These are phyloP conservation scores for Candida ficus DNA, from an alignment of 805 yeast genomes.

Conservation along the genomic window DNA sequence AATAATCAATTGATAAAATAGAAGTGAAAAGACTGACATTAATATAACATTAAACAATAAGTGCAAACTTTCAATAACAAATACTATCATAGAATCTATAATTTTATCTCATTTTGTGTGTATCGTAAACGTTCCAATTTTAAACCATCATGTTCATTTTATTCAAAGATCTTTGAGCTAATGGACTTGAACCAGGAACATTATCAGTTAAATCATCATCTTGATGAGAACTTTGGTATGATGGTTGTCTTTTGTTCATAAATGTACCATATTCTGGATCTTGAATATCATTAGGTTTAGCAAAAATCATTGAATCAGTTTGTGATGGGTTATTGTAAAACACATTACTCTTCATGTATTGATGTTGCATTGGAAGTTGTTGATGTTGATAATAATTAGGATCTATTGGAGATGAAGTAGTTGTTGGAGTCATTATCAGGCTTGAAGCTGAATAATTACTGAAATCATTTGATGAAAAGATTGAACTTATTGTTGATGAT, in stretches of 20 bases:
- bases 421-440: conserved; percentile 8
- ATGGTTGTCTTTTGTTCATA: conserved; percentile 5
- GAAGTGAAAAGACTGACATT: background rate
- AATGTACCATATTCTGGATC: conserved; percentile 5
- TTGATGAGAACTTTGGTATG: background rate
- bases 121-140: background rate
- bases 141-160: conserved; percentile 10
- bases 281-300: conserved; percentile 4
- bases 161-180: conserved; percentile 11
- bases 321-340: conserved; percentile 2
- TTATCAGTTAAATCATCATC: background rate
- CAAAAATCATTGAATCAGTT: background rate
- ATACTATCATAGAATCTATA: background rate
- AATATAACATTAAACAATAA: background rate
- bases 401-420: conserved; percentile 9
- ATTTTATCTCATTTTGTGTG: background rate
- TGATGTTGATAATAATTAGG: conserved; percentile 6
- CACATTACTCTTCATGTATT: conserved; percentile 1
- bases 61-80: background rate
- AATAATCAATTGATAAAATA: background rate
- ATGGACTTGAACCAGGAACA: conserved; percentile 5
- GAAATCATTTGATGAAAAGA: conserved; percentile 7
- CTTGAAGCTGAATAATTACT: conserved; percentile 10
- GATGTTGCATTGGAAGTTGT: background rate
- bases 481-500: conserved; percentile 11